Percentiles rank a stretch among this genome's conserved stretches.
phyloP scores from a whole-genome alignment of 2,329 filamentous ascomycete genomes.

The Ilyonectria mors-panacis region DNA sequence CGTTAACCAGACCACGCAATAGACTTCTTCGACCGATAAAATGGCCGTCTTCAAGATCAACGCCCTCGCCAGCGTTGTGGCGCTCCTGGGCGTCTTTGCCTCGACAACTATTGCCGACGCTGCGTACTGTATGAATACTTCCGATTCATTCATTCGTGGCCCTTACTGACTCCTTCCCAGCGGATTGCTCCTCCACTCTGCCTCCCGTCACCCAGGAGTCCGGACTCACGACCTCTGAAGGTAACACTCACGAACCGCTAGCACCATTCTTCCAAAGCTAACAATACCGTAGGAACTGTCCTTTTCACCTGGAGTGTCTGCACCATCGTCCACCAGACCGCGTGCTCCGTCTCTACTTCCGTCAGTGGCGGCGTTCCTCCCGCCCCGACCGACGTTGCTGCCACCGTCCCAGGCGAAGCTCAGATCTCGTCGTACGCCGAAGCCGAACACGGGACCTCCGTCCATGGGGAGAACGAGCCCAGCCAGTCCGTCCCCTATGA shows the following conservation, averaged over 20 bases:
- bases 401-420: constrained; percentile 31
- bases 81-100: constrained; percentile 41
- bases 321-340: constrained; percentile 53
- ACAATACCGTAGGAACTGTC: constrained; percentile 45
- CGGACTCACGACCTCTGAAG: constrained; percentile 51
- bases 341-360: constrained; percentile 51
- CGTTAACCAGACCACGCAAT: not conserved
- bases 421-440: constrained; percentile 30
- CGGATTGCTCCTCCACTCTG: constrained; percentile 48
- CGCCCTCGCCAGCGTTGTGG: constrained; percentile 41
- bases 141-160: not conserved
- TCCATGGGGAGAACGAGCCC: constrained; percentile 33
- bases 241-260: constrained; percentile 38
- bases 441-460: constrained; percentile 28
- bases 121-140: constrained; percentile 40
- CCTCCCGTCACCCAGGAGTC: constrained; percentile 50
- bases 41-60: constrained; percentile 52
- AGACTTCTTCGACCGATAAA: constrained; percentile 34
- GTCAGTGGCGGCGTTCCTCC: constrained; percentile 38
- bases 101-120: constrained; percentile 35
- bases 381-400: constrained; percentile 15
- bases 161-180: constrained; percentile 40
- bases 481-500: constrained; percentile 30
- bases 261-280: not conserved
- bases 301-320: constrained; percentile 56